Evolutionary conservation across 345 rosid species (phyloP), one percentile per base, ranked within the genome.

Genomic region (Euphorbia peplus): DNA sequence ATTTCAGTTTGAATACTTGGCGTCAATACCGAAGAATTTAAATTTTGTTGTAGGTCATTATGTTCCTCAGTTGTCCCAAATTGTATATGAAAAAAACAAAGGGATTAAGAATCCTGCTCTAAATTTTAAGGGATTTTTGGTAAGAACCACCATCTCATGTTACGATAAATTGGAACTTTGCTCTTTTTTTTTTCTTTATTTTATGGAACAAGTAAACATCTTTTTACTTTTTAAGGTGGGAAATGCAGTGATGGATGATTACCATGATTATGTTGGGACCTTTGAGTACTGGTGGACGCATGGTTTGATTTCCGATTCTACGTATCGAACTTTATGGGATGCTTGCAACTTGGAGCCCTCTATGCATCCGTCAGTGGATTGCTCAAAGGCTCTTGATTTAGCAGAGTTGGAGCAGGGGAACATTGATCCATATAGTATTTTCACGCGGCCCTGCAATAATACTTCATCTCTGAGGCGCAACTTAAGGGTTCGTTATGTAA

Each of bases 211-310:
- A 21, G 30, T 55, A 21, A 39, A 21, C 58, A 26, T 26, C 32
- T 16, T 68, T 56, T 44, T 55, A 61, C 56, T 37, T 11, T 44
- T 50, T 24, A 70, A 95, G 99, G 99, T 91, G 15, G 96, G 97
- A 57, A 95, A 91, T 80, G 99, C 93, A 57, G 97, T 95, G 64
- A 95, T 86, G 2, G 99, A 95, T 81, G 99, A 91, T 65, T 84
- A 88, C 75, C 84, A 90, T 76, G 98, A 91, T 74, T 76, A n/a
- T 3, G 66, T 91, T 47, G 99, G 99, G 39, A 83, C 90, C 16
- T 95, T 95, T 66, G 96, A 95, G 69, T 95, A 88, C 64, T 95
- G 99, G 98, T 95, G 99, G 98, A 78, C 88, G 60, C 98, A 90
- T 78, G 99, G 98, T 16, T 80, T 95, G 81, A 90, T 91, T 72